Evolutionary conservation across 495 filamentous ascomycete species (phyloP).

Genomic region (Penicillium pancosmium): DNA sequence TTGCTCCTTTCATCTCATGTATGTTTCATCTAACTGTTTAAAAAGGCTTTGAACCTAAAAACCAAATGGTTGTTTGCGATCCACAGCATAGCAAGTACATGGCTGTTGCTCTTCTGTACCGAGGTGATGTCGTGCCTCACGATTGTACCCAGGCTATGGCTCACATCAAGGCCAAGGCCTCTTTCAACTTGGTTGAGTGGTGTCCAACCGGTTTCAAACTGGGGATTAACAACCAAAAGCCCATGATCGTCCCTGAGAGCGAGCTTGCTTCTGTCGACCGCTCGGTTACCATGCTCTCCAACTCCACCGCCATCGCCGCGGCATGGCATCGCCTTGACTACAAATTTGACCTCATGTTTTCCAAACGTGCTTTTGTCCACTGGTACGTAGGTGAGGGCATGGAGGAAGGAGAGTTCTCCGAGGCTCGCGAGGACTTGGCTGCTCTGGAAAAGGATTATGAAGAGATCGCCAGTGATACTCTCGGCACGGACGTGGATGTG

Average conservation of each 20-base stretch:
- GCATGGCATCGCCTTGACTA: conserved; percentile 85
- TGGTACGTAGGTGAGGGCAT: conserved; percentile 96
- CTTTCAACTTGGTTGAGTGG: conserved; percentile 94
- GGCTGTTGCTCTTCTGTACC: conserved; percentile 88
- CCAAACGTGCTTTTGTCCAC: conserved; percentile 93
- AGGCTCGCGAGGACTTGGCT: conserved; percentile 87
- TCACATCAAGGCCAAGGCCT: conserved; percentile 79
- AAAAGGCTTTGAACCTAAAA: conserved; percentile 84
- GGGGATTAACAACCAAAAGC: conserved; percentile 92
- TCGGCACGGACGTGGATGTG: neutral
- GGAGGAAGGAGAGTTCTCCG: conserved; percentile 92
- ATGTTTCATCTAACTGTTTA: conserved; percentile 7
- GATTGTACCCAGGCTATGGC: conserved; percentile 82
- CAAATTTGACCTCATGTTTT: conserved; percentile 94
- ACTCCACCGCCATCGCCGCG: conserved; percentile 90
- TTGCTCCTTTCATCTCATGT: neutral
- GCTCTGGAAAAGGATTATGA: conserved; percentile 91
- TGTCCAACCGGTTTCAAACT: conserved; percentile 97
- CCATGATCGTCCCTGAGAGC: conserved; percentile 70
- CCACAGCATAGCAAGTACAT: conserved; percentile 94
- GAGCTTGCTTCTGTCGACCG: conserved; percentile 85
- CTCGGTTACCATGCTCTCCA: conserved; percentile 85
- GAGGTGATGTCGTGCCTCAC: conserved; percentile 84
- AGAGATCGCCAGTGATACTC: conserved; percentile 67
- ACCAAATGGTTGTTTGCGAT: conserved; percentile 96